Percentiles rank a stretch among this genome's conserved stretches.
These are phyloP conservation scores for Cryptococcus sp. DNA, from an alignment of 1,284 basidiomycete genomes.

Conservation along the genomic window DNA sequence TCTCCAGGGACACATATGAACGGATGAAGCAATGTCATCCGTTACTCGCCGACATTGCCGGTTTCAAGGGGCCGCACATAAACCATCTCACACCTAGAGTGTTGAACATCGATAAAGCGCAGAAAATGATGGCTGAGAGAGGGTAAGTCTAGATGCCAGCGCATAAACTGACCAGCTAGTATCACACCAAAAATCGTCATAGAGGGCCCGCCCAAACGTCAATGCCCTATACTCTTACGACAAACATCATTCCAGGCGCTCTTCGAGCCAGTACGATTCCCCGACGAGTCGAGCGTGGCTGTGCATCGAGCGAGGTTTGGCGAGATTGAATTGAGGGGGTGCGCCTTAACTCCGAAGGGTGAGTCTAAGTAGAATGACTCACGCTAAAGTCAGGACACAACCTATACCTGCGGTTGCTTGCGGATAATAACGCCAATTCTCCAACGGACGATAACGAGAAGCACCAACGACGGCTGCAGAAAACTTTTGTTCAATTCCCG, in stretches of 20 bases:
- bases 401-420: constrained; percentile 41
- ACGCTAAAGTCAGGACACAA: constrained; percentile 29
- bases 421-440: constrained; percentile 19
- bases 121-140: constrained; percentile 48
- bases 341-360: constrained; percentile 52
- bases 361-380: constrained; percentile 11
- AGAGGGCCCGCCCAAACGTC: constrained; percentile 50
- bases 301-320: constrained; percentile 55
- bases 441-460: constrained; percentile 40
- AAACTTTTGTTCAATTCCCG: constrained; percentile 38
- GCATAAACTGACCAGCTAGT: constrained; percentile 15
- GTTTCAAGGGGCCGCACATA: constrained; percentile 55
- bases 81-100: constrained; percentile 56
- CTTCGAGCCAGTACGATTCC: constrained; percentile 51
- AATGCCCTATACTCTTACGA: constrained; percentile 51
- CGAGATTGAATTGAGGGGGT: constrained; percentile 55
- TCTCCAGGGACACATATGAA: constrained; percentile 43
- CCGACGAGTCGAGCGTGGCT: constrained; percentile 25
- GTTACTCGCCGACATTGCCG: constrained; percentile 53
- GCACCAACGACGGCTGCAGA: constrained; percentile 40
- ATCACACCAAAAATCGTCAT: constrained; percentile 55
- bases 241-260: constrained; percentile 55
- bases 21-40: constrained; percentile 46
- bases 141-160: constrained; percentile 22
- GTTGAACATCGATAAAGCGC: constrained; percentile 54